Percentiles rank a stretch among this genome's conserved stretches.
Conservation (phyloP, 2,329 filamentous ascomycete genomes). For the Calonectria pteridis region DNA sequence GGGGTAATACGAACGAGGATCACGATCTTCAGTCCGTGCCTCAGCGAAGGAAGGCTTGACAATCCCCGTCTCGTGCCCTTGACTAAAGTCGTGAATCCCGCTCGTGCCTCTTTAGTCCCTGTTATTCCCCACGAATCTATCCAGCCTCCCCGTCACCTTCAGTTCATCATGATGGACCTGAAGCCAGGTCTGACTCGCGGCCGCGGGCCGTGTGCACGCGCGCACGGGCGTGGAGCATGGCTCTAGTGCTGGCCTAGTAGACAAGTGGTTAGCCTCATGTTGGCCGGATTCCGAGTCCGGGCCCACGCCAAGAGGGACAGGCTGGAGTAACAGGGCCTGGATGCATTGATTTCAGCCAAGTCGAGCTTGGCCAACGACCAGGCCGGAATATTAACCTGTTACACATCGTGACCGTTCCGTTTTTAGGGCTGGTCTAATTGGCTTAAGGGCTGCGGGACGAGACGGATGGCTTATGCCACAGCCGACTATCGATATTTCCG, state of each 20-base stretch:
- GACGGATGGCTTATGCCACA: background rate
- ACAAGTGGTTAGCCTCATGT: background rate
- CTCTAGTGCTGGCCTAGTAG: background rate
- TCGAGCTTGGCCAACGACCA: background rate
- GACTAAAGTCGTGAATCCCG: background rate
- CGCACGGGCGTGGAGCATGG: background rate
- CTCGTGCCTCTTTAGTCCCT: background rate
- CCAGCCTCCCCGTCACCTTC: background rate
- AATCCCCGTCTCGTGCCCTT: background rate
- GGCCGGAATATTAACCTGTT: background rate
- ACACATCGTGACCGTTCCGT: background rate
- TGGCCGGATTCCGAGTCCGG: background rate
- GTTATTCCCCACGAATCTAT: background rate
- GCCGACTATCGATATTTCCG: background rate
- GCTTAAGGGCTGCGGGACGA: background rate
- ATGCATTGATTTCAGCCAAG: background rate
- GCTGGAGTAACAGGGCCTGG: background rate
- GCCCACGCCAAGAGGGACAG: background rate
- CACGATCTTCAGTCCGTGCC: background rate
- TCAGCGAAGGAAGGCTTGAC: background rate
- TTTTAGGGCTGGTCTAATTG: background rate
- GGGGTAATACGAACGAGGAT: background rate
- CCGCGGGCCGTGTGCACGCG: background rate
- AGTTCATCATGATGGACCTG: background rate
- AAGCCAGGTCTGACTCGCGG: background rate